phyloP scores from a whole-genome alignment of 2,329 filamentous ascomycete genomes.

The Colletotrichum echinochloae region DNA sequence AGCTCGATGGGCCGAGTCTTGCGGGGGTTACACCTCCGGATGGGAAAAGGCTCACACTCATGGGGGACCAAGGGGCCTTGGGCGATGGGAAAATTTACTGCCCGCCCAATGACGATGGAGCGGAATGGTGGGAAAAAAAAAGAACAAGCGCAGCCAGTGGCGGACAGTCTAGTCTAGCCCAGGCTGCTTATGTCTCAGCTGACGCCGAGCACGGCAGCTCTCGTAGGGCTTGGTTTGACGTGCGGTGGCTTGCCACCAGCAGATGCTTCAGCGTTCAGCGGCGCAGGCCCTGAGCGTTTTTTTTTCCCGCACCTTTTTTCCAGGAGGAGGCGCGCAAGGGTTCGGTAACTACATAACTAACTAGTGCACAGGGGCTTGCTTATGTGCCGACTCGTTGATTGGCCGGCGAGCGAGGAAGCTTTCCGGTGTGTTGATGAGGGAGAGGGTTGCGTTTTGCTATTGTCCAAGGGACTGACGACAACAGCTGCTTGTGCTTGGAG shows the following conservation, averaged over 20 bases:
- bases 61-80: background rate
- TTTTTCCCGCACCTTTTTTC: background rate
- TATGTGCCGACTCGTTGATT: background rate
- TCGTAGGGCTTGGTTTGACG: conserved; percentile 23
- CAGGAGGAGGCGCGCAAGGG: background rate
- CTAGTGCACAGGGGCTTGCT: background rate
- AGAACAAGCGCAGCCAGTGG: background rate
- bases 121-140: too few relatives aligned
- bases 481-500: background rate
- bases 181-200: conserved; percentile 10
- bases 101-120: background rate
- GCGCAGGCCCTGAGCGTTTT: background rate
- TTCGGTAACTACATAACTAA: background rate
- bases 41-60: too few relatives aligned
- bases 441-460: background rate
- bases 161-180: background rate
- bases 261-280: conserved; percentile 6
- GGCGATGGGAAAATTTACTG: background rate
- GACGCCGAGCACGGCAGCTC: background rate
- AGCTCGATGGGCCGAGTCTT: background rate
- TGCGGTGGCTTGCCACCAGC: conserved; percentile 16
- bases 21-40: background rate
- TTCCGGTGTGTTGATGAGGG: background rate
- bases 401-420: background rate
- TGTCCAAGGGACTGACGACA: background rate